These are phyloP conservation scores for Pyricularia sp. DNA, from an alignment of 2,329 filamentous ascomycete species.

Conservation along the genomic window DNA sequence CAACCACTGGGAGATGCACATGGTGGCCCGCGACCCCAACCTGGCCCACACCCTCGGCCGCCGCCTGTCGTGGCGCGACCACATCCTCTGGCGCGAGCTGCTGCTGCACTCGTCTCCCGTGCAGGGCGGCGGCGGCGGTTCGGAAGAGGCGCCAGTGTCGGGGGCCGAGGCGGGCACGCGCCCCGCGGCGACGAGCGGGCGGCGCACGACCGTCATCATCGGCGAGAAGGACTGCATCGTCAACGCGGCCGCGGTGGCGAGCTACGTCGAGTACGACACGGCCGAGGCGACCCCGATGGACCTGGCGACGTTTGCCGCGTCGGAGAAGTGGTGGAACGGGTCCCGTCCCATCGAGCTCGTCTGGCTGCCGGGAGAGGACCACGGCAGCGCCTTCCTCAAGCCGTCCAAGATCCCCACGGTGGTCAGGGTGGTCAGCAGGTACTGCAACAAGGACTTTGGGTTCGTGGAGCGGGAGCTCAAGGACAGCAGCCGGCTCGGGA, in stretches of 20 bases:
- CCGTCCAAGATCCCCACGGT: not conserved
- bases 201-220: slow-evolving; percentile 4
- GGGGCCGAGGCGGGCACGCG: not conserved
- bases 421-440: not conserved
- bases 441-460: slow-evolving; percentile 1
- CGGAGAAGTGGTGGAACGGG: slow-evolving; percentile 2
- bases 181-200: not conserved
- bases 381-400: slow-evolving; percentile 1
- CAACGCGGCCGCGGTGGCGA: slow-evolving; percentile 2
- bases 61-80: slow-evolving; percentile 60
- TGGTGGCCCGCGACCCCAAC: slow-evolving; percentile 44
- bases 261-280: slow-evolving; percentile 3
- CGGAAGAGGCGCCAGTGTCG: not conserved
- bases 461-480: not conserved
- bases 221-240: slow-evolving; percentile 4
- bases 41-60: slow-evolving; percentile 51
- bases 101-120: slow-evolving; percentile 20
- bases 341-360: slow-evolving; percentile 1
- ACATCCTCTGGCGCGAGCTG: slow-evolving; percentile 57
- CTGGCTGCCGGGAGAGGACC: slow-evolving; percentile 1
- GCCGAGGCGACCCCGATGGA: not conserved
- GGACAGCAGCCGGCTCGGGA: not conserved
- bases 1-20: slow-evolving; percentile 1
- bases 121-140: not conserved
- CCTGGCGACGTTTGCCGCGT: not conserved